Base-by-base conservation (phyloP, 2,329 filamentous ascomycete genomes). In the Monosporascus sp. region DNA sequence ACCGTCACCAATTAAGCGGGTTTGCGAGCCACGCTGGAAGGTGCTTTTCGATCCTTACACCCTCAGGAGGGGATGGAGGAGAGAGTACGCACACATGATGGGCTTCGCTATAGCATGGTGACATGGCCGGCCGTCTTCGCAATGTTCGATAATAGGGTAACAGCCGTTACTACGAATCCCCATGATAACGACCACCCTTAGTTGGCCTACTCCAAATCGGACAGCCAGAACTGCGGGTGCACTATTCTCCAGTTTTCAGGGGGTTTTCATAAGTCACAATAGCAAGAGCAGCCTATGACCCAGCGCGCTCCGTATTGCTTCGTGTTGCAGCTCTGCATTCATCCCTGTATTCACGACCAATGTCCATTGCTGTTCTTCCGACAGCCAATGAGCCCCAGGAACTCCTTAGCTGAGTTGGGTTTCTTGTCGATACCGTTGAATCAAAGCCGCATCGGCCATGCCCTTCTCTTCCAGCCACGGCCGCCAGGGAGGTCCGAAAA, bases 81-180 rank as follows among this genome's bases (percentile, higher is more conserved):
- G 1, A 82, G 58, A 1, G 76, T 70, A n/a, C 88, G 60, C 52
- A 92, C 78, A 63, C 89, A 92, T 0, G 79, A 80, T 0, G 91
- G 91, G 46, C 85, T 90, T 53, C 91, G 83, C 71, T 95, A 90
- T 3, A 95, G 78, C 82, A 93, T 90, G 1, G 88, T 93, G 28
- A 91, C 84, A 15, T 81, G 78, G 5, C 71, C 72, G 5, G 87
- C 88, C 40, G 78, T 81, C 44, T 87, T 72, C 1, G 84, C 82
- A 46, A 95, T 71, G 47, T 78, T 80, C 0, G 90, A 91, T 3
- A 95, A 68, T 1, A 96, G 76, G 0, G 90, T 94, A 48, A 93
- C 72, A 7, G 89, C 87, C 0, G 91, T 95, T 2, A 90, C 90
- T 7, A 91, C 91, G 17, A 82, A 87, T 17, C 89, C 89, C 89